Conservation (phyloP, 306 rosid species). For the Prunus armeniaca region DNA sequence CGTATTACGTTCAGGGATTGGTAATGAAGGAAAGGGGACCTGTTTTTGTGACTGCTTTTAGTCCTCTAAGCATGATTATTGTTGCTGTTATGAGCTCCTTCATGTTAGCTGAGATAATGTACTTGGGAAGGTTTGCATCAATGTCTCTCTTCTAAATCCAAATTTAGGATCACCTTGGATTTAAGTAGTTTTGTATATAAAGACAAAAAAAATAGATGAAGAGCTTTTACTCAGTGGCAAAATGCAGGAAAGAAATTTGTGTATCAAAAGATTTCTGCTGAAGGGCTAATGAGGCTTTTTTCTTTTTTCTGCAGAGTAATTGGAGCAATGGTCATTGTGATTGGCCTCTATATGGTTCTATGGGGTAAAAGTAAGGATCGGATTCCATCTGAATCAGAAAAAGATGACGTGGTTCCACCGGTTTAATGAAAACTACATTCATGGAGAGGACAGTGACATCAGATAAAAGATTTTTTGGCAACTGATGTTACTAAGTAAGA, state of each 20-base stretch:
- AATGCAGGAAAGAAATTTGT: too few relatives aligned
- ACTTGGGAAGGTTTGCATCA: conserved; percentile 42
- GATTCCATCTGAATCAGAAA: background rate
- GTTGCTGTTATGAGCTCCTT: conserved; percentile 45
- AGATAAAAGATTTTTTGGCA: conserved; percentile 3
- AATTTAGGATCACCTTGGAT: background rate
- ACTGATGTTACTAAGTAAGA: background rate
- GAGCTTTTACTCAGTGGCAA: too few relatives aligned
- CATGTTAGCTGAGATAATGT: conserved; percentile 35
- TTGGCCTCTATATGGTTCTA: conserved; percentile 46
- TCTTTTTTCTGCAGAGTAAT: conserved; percentile 28
- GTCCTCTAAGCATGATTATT: conserved; percentile 46
- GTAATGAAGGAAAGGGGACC: conserved; percentile 54
- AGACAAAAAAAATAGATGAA: background rate
- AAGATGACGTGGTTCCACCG: background rate
- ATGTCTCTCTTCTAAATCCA: background rate
- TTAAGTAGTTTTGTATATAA: background rate
- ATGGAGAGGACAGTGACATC: background rate
- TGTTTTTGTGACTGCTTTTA: conserved; percentile 45
- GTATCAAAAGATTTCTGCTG: too few relatives aligned
- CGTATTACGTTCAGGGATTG: conserved; percentile 39
- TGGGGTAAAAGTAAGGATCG: conserved; percentile 55
- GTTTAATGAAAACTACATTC: conserved; percentile 10
- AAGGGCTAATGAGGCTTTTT: background rate
- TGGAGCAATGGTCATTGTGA: conserved; percentile 43